Base-by-base conservation (phyloP, 202 grass and related monocot genomes). In the Carex arenaria region DNA sequence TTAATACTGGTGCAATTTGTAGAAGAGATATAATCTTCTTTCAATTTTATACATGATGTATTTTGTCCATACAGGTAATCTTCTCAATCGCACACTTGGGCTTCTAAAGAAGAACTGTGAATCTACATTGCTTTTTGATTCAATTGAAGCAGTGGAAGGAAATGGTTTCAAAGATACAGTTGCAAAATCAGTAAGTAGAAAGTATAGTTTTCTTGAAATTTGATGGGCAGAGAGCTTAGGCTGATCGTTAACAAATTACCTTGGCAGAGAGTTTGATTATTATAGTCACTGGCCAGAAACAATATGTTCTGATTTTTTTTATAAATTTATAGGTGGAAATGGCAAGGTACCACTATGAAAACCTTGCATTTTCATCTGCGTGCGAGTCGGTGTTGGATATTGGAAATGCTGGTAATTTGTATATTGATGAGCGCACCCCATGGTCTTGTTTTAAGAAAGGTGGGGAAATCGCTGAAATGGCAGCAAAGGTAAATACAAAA, bases 391-490 rank as follows among this genome's bases (percentile, higher is more conserved):
- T 93, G 61, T 72, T 95, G 84, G 95, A 95, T 31, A 93, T 98
- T 84, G 90, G 89, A 64, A 95, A 92, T 88, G 84, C 87, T 7
- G 95, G 95, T 84, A 98, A 98, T 61, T 79, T 93, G 80, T 95
- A 95, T 82, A 92, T 98, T 20, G 89, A 95, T 82, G 93, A 95
- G 78, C 82, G 80, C 74, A 88, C 95, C 80, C 92, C 95, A 79
- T 98, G 92, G 95, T 98, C 95, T 83, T 86, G 82, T 90, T 98
- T 98, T 63, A 98, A 98, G 90, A 79, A 95, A 92, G 95, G 95
- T 22, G 87, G 89, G 74, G 86, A 88, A 52, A 86, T 47, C 85
- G 77, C 91, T 90, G 92, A 95, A 93, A 93, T 85, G 82, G 92
- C 95, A 76, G 90, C 92, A 65, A 95, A 95, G 95, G 95, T 95